Base-by-base conservation (phyloP, 495 filamentous ascomycete genomes). In the Aspergillus indologenus region DNA sequence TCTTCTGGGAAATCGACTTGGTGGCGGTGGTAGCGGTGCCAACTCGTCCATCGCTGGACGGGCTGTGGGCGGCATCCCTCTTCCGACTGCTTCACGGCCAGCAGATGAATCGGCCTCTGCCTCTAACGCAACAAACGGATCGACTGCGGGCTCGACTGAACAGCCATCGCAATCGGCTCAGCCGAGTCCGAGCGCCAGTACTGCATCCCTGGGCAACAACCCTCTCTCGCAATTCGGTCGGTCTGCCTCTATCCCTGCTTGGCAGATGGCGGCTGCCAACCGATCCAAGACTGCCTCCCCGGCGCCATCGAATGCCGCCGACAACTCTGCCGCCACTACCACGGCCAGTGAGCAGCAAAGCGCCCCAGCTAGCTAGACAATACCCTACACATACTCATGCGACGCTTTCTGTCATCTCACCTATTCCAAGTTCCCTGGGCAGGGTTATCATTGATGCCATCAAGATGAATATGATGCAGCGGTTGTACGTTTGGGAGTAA, bases 181-280 rank as follows among this genome's bases (percentile, higher is more conserved):
- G 65, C 74, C 29, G 66, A 65, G 19, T 12, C 64, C 72, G 31
- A 76, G 71, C 64, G 63, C 70, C 46, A 71, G 42, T 42, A 54
- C 60, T 26, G 64, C 63, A 22, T 52, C 58, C 11, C 24, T 45
- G n/a, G 29, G 73, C 58, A 75, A 67, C 58, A 75, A 62, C 61
- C 69, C 74, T 61, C 70, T 72, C 42, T 71, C 70, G 57, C 69
- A 77, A 31, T 76, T 81, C 40, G 76, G 75, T 55, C 74, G 79
- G 15, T 78, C 75, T 67, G 85, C 89, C 8, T 87, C 87, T n/a
- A 96, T 96, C 63, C 92, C 92, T 1, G 84, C 88, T 1, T 96
- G 92, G 92, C 92, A 96, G 74, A 83, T 96, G 84, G 85, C 88
- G 18, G 84, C 86, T 45, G 82, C 87, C 46, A 86, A 81, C 67